Evolutionary conservation across 345 rosid genomes (phyloP), one percentile per base, ranked within the genome.

Genomic region (Salix udensis): DNA sequence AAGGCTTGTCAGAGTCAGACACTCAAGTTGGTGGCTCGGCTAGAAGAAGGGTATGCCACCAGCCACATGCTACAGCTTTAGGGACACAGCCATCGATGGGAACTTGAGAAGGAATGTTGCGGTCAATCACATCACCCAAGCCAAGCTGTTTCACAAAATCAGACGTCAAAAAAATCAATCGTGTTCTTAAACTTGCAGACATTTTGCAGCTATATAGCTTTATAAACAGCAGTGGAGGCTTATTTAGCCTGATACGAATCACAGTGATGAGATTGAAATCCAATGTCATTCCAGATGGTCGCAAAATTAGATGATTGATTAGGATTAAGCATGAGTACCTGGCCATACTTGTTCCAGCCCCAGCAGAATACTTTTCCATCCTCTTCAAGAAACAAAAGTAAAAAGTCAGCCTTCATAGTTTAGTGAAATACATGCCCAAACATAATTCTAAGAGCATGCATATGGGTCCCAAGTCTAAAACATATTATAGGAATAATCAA

Each of bases 301-400:
- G n/a, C 26, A 18, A 16, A 44, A 42, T 10, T n/a, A 21, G 46
- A 44, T 10, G 34, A 16, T 44, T 34, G 31, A 60, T 26, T 12
- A 46, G 36, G 26, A 15, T 15, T 30, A 50, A 70, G 79, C 19
- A 55, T 40, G n/a, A 74, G 28, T 88, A 96, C 99, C 99, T 96
- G 99, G 16, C 97, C 99, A 67, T 96, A 96, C 82, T 96, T 96
- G 92, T 94, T 96, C 99, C 99, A 96, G 55, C 99, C 99, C 99
- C 99, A 96, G 88, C 97, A 90, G 77, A 90, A 91, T 36, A 90
- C 89, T 78, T 84, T 86, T 36, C 88, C 86, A 71, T 92, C 97
- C 76, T 79, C 99, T 96, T 74, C 88, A 82, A 78, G 77, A 79
- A 73, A 80, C 53, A 77, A 26, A 76, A 83, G 74, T 62, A 79